Evolutionary conservation across 805 yeast species (phyloP).

Genomic region (Saturnispora sanitii): DNA sequence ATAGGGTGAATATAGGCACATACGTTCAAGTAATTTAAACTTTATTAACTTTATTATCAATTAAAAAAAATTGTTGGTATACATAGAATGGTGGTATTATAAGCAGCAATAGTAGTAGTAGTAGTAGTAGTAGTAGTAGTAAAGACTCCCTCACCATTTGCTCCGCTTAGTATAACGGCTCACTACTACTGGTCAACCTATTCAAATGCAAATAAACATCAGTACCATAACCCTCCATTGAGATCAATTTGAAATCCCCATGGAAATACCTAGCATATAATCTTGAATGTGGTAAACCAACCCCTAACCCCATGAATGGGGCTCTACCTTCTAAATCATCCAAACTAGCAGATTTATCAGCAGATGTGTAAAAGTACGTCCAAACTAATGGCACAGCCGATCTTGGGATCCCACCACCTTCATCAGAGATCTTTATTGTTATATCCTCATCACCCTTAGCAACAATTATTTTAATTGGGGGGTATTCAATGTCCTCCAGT

Average conservation of each 20-base stretch:
- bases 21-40: too few relatives aligned
- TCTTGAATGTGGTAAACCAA: conserved; percentile 80
- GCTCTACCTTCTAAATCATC: conserved; percentile 36
- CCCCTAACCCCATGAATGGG: conserved; percentile 93
- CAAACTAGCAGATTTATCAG: conserved; percentile 50
- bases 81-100: too few relatives aligned
- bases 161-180: conserved; percentile 48
- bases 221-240: conserved; percentile 93
- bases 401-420: conserved; percentile 89
- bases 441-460: conserved; percentile 87
- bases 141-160: too few relatives aligned
- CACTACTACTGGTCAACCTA: conserved; percentile 62
- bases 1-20: too few relatives aligned
- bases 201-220: conserved; percentile 84
- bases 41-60: too few relatives aligned
- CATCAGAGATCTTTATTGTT: conserved; percentile 82
- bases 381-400: conserved; percentile 76
- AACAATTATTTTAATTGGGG: conserved; percentile 78
- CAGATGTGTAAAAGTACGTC: conserved; percentile 89
- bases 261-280: conserved; percentile 85
- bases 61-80: too few relatives aligned
- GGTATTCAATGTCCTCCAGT: conserved; percentile 59
- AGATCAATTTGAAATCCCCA: conserved; percentile 76
- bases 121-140: too few relatives aligned
- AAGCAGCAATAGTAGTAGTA: too few relatives aligned